These are phyloP conservation scores for Pseudogymnoascus sp. DNA, from an alignment of 2,329 filamentous ascomycete species.

Conservation along the genomic window DNA sequence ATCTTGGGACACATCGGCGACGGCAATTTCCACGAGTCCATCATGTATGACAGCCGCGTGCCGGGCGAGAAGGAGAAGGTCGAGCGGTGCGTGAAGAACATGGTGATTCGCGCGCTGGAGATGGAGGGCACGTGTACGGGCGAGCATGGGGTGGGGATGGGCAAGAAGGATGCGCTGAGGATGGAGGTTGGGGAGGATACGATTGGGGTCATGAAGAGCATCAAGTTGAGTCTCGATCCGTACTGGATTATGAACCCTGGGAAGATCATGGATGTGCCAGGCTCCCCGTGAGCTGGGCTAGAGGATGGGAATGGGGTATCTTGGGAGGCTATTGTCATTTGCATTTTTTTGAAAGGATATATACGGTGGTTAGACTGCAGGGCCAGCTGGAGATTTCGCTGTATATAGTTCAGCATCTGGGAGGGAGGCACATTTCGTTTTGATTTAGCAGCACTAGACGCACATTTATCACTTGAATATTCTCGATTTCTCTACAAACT, in stretches of 20 bases:
- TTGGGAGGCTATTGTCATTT: conserved; percentile 2
- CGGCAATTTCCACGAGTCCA: conserved; percentile 89
- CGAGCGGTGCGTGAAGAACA: conserved; percentile 75
- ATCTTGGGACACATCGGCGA: conserved; percentile 88
- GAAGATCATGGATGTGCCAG: conserved; percentile 74
- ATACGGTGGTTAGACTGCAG: background rate
- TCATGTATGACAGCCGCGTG: conserved; percentile 73
- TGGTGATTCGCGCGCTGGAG: conserved; percentile 82
- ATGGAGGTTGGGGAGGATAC: conserved; percentile 76
- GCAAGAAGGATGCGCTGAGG: conserved; percentile 73
- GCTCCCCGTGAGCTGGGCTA: background rate
- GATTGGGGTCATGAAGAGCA: conserved; percentile 72
- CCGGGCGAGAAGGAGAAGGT: conserved; percentile 66
- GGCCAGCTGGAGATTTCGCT: background rate
- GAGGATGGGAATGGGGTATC: conserved; percentile 16
- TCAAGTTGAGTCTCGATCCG: conserved; percentile 79
- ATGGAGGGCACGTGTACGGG: conserved; percentile 94
- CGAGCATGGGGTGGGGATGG: conserved; percentile 78
- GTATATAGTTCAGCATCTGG: conserved; percentile 2
- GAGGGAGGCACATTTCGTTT: background rate
- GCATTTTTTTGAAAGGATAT: background rate
- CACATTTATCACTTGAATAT: conserved; percentile 1
- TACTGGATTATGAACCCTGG: conserved; percentile 86
- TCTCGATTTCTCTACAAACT: background rate
- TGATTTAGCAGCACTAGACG: background rate